These are phyloP conservation scores for Exserohilum turcica DNA, from an alignment of 2,329 filamentous ascomycete genomes.

Conservation along the genomic window DNA sequence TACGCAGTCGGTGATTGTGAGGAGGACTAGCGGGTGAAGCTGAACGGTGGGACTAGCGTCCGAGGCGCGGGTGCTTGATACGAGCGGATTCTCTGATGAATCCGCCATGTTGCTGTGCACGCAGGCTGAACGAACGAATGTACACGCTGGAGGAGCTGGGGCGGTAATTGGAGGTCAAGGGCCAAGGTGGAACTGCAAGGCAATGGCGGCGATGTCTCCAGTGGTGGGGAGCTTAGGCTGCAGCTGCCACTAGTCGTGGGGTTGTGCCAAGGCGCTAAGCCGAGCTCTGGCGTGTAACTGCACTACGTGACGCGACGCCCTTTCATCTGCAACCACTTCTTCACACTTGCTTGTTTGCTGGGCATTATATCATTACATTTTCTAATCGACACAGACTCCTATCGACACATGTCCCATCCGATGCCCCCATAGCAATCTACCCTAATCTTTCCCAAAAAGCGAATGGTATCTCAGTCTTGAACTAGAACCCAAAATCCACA, in stretches of 20 bases:
- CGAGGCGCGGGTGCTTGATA: conserved; percentile 55
- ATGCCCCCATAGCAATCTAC: conserved; percentile 4
- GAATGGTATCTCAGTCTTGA: conserved; percentile 24
- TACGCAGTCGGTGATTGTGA: conserved; percentile 96
- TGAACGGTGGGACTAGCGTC: conserved; percentile 79
- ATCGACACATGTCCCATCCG: neutral
- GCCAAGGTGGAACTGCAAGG: neutral
- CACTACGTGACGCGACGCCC: conserved; percentile 10
- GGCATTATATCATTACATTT: neutral
- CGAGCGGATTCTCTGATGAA: conserved; percentile 48
- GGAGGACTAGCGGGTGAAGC: conserved; percentile 90
- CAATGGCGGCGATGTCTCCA: conserved; percentile 9
- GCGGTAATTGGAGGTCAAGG: neutral
- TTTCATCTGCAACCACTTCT: neutral
- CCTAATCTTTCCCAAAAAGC: conserved; percentile 9
- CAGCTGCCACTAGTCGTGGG: conserved; percentile 17
- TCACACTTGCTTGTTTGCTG: neutral
- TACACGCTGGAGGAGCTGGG: neutral
- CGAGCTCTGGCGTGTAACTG: conserved; percentile 3
- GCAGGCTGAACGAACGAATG: neutral
- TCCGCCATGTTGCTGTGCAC: conserved; percentile 42
- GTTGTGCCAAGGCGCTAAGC: conserved; percentile 12
- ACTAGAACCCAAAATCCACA: conserved; percentile 4
- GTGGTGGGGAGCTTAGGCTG: conserved; percentile 20
- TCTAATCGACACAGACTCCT: neutral